phyloP scores from a whole-genome alignment of 345 rosid species.

The Balakata baccata region DNA sequence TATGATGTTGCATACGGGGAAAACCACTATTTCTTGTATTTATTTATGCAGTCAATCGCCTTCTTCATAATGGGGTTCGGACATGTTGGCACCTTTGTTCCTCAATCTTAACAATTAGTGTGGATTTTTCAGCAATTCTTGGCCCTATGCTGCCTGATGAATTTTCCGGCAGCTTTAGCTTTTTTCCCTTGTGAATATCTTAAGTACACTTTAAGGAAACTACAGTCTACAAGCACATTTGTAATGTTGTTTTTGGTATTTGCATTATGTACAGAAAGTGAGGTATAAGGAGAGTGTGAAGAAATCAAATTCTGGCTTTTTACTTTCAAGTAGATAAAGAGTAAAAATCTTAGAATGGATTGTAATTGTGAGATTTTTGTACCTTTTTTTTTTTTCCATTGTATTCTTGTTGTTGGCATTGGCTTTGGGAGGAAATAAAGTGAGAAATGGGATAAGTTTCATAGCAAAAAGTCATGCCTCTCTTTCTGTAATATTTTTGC shows the following conservation, averaged over 20 bases:
- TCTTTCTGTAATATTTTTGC: not conserved
- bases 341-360: slow-evolving; percentile 12
- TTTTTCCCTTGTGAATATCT: slow-evolving; percentile 19
- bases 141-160: not conserved
- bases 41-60: slow-evolving; percentile 71
- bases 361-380: slow-evolving; percentile 16
- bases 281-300: not conserved
- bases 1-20: slow-evolving; percentile 59
- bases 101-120: slow-evolving; percentile 27
- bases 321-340: slow-evolving; percentile 13
- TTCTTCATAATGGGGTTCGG: slow-evolving; percentile 79
- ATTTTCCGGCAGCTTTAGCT: slow-evolving; percentile 1
- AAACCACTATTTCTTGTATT: slow-evolving; percentile 65
- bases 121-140: too few species aligned
- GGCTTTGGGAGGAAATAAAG: slow-evolving; percentile 7
- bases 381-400: not conserved
- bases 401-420: slow-evolving; percentile 8
- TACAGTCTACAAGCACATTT: not conserved
- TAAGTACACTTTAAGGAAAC: not conserved
- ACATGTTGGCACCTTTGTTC: slow-evolving; percentile 63
- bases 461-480: too few species aligned
- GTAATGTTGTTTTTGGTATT: slow-evolving; percentile 7
- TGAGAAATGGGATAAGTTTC: slow-evolving; percentile 7
- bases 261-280: not conserved
- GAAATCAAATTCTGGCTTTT: slow-evolving; percentile 10